Evolutionary conservation across 768 basidiomycete species (phyloP).

Genomic region (Tricholomella constricta): DNA sequence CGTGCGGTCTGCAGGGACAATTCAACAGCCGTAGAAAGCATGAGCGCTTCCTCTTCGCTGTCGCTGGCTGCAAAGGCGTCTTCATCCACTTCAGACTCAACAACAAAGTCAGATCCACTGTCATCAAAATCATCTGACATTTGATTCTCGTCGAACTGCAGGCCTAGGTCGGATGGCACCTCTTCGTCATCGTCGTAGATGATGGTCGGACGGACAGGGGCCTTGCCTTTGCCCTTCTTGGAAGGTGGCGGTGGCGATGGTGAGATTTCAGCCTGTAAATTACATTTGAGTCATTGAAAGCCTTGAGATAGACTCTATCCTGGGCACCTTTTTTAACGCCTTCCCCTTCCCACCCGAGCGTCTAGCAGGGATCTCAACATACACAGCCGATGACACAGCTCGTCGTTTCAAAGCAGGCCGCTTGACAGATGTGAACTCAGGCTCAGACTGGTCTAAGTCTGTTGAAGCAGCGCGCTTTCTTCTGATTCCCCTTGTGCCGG

Average conservation of each 20-base stretch:
- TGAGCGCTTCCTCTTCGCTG: conserved; percentile 45
- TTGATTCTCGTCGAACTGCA: conserved; percentile 41
- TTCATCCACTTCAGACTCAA: conserved; percentile 41
- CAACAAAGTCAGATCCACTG: conserved; percentile 64
- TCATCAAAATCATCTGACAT: conserved; percentile 51
- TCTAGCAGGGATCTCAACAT: conserved; percentile 33
- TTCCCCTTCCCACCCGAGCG: conserved; percentile 22
- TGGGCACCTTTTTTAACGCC: conserved; percentile 21
- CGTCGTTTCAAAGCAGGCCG: conserved; percentile 36
- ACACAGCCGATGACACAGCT: conserved; percentile 32
- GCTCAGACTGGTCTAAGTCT: conserved; percentile 23
- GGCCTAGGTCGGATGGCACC: conserved; percentile 35
- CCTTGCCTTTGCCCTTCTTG: conserved; percentile 42
- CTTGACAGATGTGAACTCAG: conserved; percentile 26
- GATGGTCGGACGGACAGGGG: conserved; percentile 27
- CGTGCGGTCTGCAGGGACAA: conserved; percentile 45
- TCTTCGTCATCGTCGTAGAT: conserved; percentile 33
- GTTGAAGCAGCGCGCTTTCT: conserved; percentile 29
- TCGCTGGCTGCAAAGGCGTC: conserved; percentile 31
- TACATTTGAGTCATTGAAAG: not conserved
- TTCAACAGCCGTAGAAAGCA: conserved; percentile 60
- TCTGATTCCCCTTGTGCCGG: conserved; percentile 9
- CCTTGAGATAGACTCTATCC: conserved; percentile 1
- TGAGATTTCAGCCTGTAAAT: conserved; percentile 11
- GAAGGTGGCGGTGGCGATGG: conserved; percentile 3